Conservation (phyloP, 2,329 filamentous ascomycete species). For the Phialophora macrospora region DNA sequence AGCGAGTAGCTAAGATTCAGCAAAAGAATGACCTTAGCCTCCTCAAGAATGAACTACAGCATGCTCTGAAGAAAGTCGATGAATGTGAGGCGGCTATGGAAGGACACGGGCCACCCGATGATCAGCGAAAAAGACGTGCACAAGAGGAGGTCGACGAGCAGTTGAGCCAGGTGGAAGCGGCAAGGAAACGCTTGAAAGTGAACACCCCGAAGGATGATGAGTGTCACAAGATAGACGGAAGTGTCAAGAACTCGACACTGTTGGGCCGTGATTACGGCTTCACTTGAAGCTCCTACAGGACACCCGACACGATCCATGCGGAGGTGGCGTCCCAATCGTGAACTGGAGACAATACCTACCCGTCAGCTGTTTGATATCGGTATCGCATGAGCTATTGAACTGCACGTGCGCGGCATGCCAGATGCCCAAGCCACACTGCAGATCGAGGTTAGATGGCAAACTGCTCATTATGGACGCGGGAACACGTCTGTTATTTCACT, state of each 20-base stretch:
- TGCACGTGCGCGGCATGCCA: too few relatives aligned
- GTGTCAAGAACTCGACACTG: neutral
- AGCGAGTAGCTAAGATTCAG: neutral
- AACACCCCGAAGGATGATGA: neutral
- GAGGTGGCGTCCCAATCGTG: too few relatives aligned
- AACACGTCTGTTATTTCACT: too few relatives aligned
- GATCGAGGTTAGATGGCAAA: too few relatives aligned
- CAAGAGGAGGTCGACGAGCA: neutral
- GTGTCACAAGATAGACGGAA: neutral
- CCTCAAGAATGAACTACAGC: neutral
- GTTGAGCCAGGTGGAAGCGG: neutral
- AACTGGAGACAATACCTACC: too few relatives aligned
- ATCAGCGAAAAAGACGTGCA: neutral
- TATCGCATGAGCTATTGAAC: too few relatives aligned
- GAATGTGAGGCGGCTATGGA: neutral
- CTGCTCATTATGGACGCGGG: too few relatives aligned
- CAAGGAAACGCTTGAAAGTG: neutral
- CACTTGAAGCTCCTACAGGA: too few relatives aligned
- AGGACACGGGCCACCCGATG: neutral
- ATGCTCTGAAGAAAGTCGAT: neutral
- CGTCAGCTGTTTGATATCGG: too few relatives aligned
- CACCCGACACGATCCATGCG: too few relatives aligned
- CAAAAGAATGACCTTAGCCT: neutral
- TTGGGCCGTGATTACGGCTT: neutral
- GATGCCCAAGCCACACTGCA: too few relatives aligned